phyloP scores from a whole-genome alignment of 441 rosid genomes.

The Dalechampia spathulata region DNA sequence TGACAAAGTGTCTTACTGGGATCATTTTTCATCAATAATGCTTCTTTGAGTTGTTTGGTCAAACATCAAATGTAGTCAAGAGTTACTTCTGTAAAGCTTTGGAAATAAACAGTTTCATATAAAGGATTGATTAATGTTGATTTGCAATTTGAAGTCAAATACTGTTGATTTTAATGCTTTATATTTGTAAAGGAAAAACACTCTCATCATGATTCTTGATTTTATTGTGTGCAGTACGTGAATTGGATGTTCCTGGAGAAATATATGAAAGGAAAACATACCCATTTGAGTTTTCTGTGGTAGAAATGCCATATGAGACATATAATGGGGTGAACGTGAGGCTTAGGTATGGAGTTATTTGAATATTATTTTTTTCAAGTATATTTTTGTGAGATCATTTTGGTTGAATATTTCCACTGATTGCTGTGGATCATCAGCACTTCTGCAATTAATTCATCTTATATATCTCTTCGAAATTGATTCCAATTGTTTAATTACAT shows the following conservation, averaged over 20 bases:
- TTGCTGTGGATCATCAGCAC: too few relatives aligned
- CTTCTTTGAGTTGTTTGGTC: too few relatives aligned
- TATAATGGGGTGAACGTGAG: slow-evolving; percentile 92
- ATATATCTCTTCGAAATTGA: too few relatives aligned
- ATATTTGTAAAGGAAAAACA: too few relatives aligned
- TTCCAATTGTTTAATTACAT: too few relatives aligned
- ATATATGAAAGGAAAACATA: slow-evolving; percentile 83
- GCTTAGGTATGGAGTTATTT: slow-evolving; percentile 55
- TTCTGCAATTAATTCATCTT: too few relatives aligned
- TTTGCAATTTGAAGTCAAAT: not conserved
- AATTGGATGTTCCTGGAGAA: slow-evolving; percentile 95
- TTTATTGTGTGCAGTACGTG: slow-evolving; percentile 61
- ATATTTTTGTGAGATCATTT: too few relatives aligned
- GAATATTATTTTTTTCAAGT: not conserved
- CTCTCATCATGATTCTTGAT: slow-evolving; percentile 7
- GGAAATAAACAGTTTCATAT: not conserved
- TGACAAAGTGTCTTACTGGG: too few relatives aligned
- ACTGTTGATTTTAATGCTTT: not conserved
- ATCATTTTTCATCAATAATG: too few relatives aligned
- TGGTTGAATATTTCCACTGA: too few relatives aligned
- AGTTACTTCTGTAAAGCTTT: not conserved
- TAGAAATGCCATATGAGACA: slow-evolving; percentile 95
- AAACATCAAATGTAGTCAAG: too few relatives aligned
- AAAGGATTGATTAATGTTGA: not conserved
- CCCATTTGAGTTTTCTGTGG: slow-evolving; percentile 86